Conservation (phyloP, 2,329 filamentous ascomycete genomes). For the Phoma sp. region DNA sequence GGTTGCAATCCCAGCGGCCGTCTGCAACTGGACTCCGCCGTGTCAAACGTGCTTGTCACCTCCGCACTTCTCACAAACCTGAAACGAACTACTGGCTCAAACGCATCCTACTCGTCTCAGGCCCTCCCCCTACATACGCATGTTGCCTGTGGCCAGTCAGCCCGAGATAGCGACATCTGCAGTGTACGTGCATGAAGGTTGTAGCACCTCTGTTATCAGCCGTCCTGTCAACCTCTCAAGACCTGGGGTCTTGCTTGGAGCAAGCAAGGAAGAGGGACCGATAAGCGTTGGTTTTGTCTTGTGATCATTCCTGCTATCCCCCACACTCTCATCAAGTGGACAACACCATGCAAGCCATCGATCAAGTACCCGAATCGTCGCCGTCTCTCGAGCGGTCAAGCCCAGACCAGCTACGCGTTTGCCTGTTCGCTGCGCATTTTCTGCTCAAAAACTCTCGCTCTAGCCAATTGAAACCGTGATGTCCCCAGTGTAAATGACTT, state of each 20-base stretch:
- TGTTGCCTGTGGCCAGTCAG: slow-evolving; percentile 5
- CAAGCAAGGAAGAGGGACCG: slow-evolving; percentile 15
- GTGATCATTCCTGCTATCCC: slow-evolving; percentile 14
- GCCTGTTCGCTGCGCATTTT: slow-evolving; percentile 8
- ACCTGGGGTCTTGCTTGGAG: slow-evolving; percentile 3
- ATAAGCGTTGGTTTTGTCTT: slow-evolving; percentile 10
- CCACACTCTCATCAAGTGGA: slow-evolving; percentile 10
- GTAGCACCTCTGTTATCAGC: slow-evolving; percentile 13
- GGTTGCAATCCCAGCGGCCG: background rate
- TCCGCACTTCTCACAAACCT: slow-evolving; percentile 19
- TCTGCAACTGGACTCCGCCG: slow-evolving; percentile 3
- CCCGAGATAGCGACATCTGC: slow-evolving; percentile 1
- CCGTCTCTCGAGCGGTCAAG: slow-evolving; percentile 6
- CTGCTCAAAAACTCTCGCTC: background rate
- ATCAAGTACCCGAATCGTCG: slow-evolving; percentile 7
- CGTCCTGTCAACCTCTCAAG: slow-evolving; percentile 4
- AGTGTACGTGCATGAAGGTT: slow-evolving; percentile 9
- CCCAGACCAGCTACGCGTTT: slow-evolving; percentile 1
- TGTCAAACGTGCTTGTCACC: slow-evolving; percentile 6
- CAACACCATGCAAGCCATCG: slow-evolving; percentile 16
- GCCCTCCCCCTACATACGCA: background rate
- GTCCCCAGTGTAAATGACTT: slow-evolving; percentile 5
- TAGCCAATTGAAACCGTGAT: slow-evolving; percentile 4
- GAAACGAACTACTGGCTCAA: slow-evolving; percentile 21
- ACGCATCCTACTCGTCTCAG: slow-evolving; percentile 19